These are phyloP conservation scores for Aspergillus sp. DNA, from an alignment of 2,329 filamentous ascomycete species.

Conservation along the genomic window DNA sequence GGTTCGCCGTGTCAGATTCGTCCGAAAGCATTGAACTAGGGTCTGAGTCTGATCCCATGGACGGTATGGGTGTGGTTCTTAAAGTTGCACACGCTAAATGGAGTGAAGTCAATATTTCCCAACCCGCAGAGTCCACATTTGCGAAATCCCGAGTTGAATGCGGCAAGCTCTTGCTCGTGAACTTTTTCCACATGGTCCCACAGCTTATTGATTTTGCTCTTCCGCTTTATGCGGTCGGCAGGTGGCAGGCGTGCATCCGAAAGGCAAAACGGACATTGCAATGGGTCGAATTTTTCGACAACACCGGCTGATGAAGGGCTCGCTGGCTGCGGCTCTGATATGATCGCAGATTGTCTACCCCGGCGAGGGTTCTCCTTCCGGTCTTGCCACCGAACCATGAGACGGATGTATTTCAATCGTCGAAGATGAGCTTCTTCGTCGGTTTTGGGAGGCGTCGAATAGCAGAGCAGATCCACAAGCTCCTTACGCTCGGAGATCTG, in stretches of 20 bases:
- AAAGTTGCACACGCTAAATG: constrained; percentile 4
- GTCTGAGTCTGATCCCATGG: constrained; percentile 9
- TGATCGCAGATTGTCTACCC: background rate
- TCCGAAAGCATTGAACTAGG: background rate
- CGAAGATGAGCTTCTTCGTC: no score
- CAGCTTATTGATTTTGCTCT: constrained; percentile 15
- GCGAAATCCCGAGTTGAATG: constrained; percentile 7
- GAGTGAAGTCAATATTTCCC: constrained; percentile 5
- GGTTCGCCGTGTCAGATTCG: background rate
- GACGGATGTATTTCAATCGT: no score
- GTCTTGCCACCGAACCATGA: no score
- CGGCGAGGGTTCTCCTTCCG: no score
- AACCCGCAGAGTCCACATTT: constrained; percentile 8
- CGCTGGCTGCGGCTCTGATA: background rate
- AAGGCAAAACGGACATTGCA: constrained; percentile 17
- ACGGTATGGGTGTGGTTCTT: constrained; percentile 13
- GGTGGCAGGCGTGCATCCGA: constrained; percentile 6
- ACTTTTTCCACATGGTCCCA: constrained; percentile 19
- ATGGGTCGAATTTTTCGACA: constrained; percentile 6
- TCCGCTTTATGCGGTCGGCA: constrained; percentile 8
- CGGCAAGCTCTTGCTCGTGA: constrained; percentile 13
- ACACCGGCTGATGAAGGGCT: background rate
- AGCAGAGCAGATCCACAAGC: no score
- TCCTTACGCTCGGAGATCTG: no score
- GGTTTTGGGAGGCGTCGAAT: no score